Evolutionary conservation across 345 rosid species (phyloP).

Genomic region (Noccaea bulbosa): DNA sequence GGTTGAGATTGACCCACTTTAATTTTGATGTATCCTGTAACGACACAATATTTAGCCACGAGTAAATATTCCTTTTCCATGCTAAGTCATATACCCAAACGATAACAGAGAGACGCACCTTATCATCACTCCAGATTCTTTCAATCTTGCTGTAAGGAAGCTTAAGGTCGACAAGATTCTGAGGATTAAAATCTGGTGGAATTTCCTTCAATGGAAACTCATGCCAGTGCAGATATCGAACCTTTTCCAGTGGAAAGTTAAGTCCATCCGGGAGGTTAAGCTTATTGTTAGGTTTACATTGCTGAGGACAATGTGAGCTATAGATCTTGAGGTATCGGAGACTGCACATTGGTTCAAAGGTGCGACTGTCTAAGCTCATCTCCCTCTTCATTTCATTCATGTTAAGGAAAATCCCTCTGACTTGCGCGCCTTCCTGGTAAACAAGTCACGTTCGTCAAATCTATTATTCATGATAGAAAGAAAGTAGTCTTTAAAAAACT

Average conservation of each 20-base stretch:
- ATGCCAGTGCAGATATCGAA: slow-evolving; percentile 31
- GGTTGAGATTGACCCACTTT: slow-evolving; percentile 22
- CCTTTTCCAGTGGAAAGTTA: slow-evolving; percentile 2
- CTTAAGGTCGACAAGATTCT: slow-evolving; percentile 27
- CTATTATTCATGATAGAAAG: neutral
- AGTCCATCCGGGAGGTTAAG: slow-evolving; percentile 3
- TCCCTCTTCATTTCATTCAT: neutral
- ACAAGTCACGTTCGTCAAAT: too few species aligned
- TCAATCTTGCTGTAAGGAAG: slow-evolving; percentile 17
- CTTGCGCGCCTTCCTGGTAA: neutral
- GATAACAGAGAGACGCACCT: slow-evolving; percentile 10
- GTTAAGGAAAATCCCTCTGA: neutral
- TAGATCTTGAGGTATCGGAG: slow-evolving; percentile 35
- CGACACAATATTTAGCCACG: neutral
- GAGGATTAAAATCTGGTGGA: slow-evolving; percentile 19
- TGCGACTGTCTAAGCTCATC: neutral
- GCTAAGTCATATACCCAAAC: too few species aligned
- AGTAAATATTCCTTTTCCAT: neutral
- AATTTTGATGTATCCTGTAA: neutral
- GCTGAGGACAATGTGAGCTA: neutral
- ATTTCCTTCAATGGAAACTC: slow-evolving; percentile 27
- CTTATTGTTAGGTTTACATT: neutral
- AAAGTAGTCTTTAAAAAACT: neutral
- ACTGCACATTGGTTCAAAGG: slow-evolving; percentile 13
- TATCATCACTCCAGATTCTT: slow-evolving; percentile 29